Conservation (phyloP, 2,329 filamentous ascomycete species). For the Leptographium procerum region DNA sequence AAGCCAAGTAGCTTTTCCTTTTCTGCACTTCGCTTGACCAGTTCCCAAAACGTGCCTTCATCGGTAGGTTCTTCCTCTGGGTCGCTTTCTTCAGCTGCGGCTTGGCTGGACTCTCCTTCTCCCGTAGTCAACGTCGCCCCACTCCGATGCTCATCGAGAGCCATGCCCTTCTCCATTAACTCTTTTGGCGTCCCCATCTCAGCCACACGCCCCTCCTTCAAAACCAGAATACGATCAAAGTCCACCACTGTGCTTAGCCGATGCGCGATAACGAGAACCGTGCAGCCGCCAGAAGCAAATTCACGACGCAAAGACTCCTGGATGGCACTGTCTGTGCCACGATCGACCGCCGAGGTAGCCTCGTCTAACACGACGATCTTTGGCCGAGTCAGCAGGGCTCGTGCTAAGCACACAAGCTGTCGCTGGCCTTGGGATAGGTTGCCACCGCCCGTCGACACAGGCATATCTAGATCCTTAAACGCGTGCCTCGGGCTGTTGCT, state of each 20-base stretch:
- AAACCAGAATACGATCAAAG: constrained; percentile 38
- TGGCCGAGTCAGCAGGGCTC: constrained; percentile 29
- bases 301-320: constrained; percentile 40
- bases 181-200: constrained; percentile 28
- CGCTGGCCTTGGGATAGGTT: constrained; percentile 34
- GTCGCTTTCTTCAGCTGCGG: background rate
- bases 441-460: constrained; percentile 20
- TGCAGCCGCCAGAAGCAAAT: constrained; percentile 38
- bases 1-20: constrained; percentile 13
- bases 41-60: constrained; percentile 11
- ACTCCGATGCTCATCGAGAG: constrained; percentile 10
- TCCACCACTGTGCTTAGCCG: constrained; percentile 34
- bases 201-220: constrained; percentile 34
- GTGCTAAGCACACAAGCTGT: constrained; percentile 36
- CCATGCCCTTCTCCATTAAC: constrained; percentile 27
- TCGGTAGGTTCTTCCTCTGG: background rate
- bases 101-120: background rate
- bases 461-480: constrained; percentile 21
- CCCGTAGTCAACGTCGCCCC: background rate
- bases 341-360: constrained; percentile 40
- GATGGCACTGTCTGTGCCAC: constrained; percentile 44
- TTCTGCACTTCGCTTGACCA: constrained; percentile 12
- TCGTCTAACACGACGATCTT: constrained; percentile 31
- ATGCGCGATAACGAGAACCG: constrained; percentile 34
- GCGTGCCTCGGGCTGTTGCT: constrained; percentile 14